Conservation (phyloP, 2,329 filamentous ascomycete genomes). For the Aspergillus sp. region DNA sequence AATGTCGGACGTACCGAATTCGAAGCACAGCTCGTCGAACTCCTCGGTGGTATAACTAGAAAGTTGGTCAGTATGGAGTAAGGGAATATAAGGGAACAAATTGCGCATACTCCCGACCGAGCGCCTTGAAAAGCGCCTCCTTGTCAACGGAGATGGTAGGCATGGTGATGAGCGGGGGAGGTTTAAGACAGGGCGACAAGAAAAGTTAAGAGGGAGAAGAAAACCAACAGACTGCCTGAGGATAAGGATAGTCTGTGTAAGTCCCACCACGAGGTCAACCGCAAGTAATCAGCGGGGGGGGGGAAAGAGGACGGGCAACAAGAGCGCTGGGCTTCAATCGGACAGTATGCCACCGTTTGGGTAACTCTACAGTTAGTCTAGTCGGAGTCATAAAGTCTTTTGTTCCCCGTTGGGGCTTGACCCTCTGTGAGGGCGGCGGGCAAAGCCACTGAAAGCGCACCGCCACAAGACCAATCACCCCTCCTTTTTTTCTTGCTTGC, state of each 20-base stretch:
- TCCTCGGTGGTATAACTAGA: conserved; percentile 82
- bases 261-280: conserved; percentile 2
- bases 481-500: conserved; percentile 17
- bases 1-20: conserved; percentile 67
- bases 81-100: background rate
- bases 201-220: background rate
- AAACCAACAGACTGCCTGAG: conserved; percentile 5
- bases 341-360: conserved; percentile 3
- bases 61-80: conserved; percentile 2
- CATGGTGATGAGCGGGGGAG: conserved; percentile 59
- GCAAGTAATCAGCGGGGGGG: background rate
- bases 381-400: conserved; percentile 18
- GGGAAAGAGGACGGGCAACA: background rate
- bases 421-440: conserved; percentile 13
- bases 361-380: background rate
- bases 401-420: conserved; percentile 24
- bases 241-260: background rate
- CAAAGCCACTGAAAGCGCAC: conserved; percentile 30
- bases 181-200: conserved; percentile 24
- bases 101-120: conserved; percentile 76
- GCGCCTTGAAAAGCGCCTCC: conserved; percentile 88
- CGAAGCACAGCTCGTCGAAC: conserved; percentile 97
- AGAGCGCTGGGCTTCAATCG: background rate
- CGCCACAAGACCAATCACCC: conserved; percentile 31
- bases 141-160: conserved; percentile 97